These are phyloP conservation scores for Thozetella sp. DNA, from an alignment of 495 filamentous ascomycete genomes.

Conservation along the genomic window DNA sequence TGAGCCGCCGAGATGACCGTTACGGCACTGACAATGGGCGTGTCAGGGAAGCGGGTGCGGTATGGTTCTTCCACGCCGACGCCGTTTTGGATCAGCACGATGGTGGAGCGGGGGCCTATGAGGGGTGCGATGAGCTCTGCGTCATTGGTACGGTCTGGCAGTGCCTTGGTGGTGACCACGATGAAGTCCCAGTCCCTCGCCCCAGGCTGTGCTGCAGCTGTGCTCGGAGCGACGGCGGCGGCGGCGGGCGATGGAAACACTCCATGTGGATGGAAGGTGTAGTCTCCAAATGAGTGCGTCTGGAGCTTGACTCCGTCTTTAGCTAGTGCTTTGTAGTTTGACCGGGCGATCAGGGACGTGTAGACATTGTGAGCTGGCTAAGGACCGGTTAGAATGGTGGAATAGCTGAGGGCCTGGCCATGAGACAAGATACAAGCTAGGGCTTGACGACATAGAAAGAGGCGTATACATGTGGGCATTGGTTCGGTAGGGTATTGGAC, in stretches of 20 bases:
- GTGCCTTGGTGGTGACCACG: constrained; percentile 60
- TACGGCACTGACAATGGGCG: constrained; percentile 62
- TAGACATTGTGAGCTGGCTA: constrained; percentile 40
- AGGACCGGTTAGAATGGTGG: not conserved
- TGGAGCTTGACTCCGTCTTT: constrained; percentile 45
- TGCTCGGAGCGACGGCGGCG: constrained; percentile 22
- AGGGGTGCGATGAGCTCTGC: constrained; percentile 48
- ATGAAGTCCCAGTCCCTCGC: constrained; percentile 54
- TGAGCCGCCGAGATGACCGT: constrained; percentile 58
- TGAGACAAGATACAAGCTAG: not conserved
- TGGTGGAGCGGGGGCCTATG: constrained; percentile 47
- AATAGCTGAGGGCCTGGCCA: not conserved
- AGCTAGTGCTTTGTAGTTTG: constrained; percentile 54
- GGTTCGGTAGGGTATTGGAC: not conserved
- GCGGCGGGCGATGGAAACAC: constrained; percentile 45
- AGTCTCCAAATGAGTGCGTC: constrained; percentile 55
- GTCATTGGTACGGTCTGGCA: constrained; percentile 52
- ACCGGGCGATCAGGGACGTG: constrained; percentile 53
- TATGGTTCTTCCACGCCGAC: constrained; percentile 70
- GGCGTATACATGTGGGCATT: too few relatives aligned
- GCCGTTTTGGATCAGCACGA: constrained; percentile 73
- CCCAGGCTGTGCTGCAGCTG: constrained; percentile 1
- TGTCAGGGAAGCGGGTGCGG: constrained; percentile 52
- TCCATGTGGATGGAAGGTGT: constrained; percentile 49
- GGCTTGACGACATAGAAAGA: too few relatives aligned